phyloP scores from a whole-genome alignment of 371 early-diverging fungal species.

The Mucor velutinosus region DNA sequence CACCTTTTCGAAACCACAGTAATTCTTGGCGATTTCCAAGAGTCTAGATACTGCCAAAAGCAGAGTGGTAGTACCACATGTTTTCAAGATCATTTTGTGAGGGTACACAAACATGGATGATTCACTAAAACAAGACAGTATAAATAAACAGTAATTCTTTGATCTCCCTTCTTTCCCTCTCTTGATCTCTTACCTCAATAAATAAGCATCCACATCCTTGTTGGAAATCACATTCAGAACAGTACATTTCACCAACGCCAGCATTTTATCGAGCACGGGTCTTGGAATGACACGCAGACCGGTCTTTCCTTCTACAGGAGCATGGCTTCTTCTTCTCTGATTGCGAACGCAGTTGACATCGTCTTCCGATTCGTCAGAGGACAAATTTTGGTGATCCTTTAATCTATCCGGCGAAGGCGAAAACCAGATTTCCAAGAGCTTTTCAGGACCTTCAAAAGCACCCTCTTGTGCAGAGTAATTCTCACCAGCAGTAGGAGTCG shows the following conservation, averaged over 20 bases:
- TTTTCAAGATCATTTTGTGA: constrained; percentile 93
- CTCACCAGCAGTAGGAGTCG: constrained; percentile 29
- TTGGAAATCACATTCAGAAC: constrained; percentile 83
- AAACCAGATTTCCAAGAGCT: constrained; percentile 96
- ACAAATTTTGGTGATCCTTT: constrained; percentile 30
- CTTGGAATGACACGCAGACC: constrained; percentile 81
- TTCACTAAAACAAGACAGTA: constrained; percentile 57
- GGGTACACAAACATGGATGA: constrained; percentile 96
- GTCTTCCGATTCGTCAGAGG: constrained; percentile 31
- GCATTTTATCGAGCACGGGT: constrained; percentile 86
- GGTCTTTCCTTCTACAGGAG: constrained; percentile 15
- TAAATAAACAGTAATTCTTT: constrained; percentile 14
- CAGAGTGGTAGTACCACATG: constrained; percentile 96
- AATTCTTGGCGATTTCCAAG: constrained; percentile 78
- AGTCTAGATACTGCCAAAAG: constrained; percentile 84
- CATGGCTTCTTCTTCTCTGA: constrained; percentile 10
- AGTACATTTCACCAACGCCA: constrained; percentile 89
- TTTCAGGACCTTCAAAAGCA: constrained; percentile 92
- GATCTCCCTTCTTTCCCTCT: not conserved
- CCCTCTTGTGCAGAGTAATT: constrained; percentile 53
- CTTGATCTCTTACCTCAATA: constrained; percentile 66
- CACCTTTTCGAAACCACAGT: constrained; percentile 71
- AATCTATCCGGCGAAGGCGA: constrained; percentile 47
- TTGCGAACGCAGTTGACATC: constrained; percentile 8
- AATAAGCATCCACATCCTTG: constrained; percentile 83